These are phyloP conservation scores for Cladosporium halotolerans DNA, from an alignment of 2,329 filamentous ascomycete genomes.

Conservation along the genomic window DNA sequence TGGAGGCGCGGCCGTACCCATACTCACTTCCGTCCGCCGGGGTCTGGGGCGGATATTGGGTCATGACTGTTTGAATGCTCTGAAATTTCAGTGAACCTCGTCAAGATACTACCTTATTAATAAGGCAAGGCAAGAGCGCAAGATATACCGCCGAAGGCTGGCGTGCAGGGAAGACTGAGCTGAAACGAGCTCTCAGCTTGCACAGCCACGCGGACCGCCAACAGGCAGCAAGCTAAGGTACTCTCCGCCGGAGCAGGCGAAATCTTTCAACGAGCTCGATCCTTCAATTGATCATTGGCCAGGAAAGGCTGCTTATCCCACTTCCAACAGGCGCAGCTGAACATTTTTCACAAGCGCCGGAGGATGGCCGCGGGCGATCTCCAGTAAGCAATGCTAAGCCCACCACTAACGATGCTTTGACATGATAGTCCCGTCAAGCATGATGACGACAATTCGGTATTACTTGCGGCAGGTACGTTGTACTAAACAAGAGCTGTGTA, in stretches of 20 bases:
- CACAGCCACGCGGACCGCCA: background rate
- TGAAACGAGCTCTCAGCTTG: background rate
- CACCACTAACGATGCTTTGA: background rate
- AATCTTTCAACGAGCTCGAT: background rate
- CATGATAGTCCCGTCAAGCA: no score
- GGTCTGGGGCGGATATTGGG: slow-evolving; percentile 14
- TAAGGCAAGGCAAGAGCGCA: background rate
- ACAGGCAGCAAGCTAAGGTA: background rate
- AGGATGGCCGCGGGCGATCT: background rate
- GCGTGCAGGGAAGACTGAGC: no score
- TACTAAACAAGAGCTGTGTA: no score
- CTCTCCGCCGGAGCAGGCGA: no score
- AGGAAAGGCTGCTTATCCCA: background rate
- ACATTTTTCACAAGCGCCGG: background rate
- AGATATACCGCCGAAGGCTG: background rate
- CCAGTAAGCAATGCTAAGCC: background rate
- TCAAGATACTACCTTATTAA: background rate
- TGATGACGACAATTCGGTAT: no score
- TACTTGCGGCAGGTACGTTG: no score
- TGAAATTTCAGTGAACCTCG: background rate
- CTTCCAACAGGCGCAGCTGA: background rate
- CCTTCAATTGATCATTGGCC: background rate
- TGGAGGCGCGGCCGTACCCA: slow-evolving; percentile 8
- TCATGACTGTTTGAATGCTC: slow-evolving; percentile 9
- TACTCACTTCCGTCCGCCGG: slow-evolving; percentile 9